phyloP scores from a whole-genome alignment of 441 rosid genomes.

The Viola pubescens region DNA sequence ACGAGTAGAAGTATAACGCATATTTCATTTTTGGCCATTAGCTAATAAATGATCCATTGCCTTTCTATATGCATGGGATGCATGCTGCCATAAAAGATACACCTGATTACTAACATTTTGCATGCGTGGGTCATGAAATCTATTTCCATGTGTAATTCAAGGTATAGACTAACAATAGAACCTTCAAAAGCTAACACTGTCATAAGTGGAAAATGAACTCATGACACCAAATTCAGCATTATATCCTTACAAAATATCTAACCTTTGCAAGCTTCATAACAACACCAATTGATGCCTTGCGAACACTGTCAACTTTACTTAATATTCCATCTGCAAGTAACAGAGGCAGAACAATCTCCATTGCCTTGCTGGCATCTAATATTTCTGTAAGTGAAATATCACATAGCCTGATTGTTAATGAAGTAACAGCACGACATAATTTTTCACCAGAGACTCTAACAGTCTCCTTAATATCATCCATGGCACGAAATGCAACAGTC shows the following conservation, averaged over 20 bases:
- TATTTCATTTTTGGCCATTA: neutral
- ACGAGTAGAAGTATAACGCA: no score
- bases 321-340: constrained; percentile 88
- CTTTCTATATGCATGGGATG: neutral
- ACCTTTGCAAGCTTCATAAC: constrained; percentile 99
- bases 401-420: constrained; percentile 85
- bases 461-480: constrained; percentile 99
- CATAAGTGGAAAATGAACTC: no score
- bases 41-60: neutral
- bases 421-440: constrained; percentile 67
- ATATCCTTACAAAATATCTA: constrained; percentile 23
- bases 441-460: constrained; percentile 95
- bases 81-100: neutral
- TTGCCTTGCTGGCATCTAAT: constrained; percentile 64
- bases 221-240: constrained; percentile 5
- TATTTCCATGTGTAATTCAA: neutral
- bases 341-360: constrained; percentile 81
- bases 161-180: neutral
- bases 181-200: neutral
- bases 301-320: constrained; percentile 80
- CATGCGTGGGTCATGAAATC: neutral
- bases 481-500: constrained; percentile 89
- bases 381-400: constrained; percentile 82
- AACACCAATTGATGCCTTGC: constrained; percentile 91
- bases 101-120: neutral